phyloP scores from a whole-genome alignment of 1,284 basidiomycete genomes.

The Cutaneotrichosporon sp. region DNA sequence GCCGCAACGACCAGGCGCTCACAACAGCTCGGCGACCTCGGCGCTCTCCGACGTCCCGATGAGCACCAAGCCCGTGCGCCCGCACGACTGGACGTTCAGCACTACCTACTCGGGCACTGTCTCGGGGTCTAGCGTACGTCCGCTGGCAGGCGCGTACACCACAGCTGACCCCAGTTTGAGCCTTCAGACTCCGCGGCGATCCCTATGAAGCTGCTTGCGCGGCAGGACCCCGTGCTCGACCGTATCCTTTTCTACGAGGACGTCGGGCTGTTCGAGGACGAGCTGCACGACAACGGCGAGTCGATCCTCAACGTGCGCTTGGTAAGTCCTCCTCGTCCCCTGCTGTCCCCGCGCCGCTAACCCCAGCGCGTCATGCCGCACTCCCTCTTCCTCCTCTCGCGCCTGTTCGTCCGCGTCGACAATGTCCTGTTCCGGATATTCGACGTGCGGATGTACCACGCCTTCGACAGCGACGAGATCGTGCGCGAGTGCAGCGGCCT shows the following conservation, averaged over 20 bases:
- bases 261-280: constrained; percentile 88
- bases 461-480: constrained; percentile 63
- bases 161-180: constrained; percentile 54
- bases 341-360: too few species aligned
- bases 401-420: constrained; percentile 95
- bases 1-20: too few species aligned
- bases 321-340: constrained; percentile 59
- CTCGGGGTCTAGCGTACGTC: constrained; percentile 33
- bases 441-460: constrained; percentile 89
- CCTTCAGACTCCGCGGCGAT: constrained; percentile 63
- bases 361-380: constrained; percentile 92
- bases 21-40: constrained; percentile 25
- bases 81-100: constrained; percentile 98
- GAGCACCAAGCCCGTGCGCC: constrained; percentile 75
- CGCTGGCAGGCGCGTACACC: too few species aligned
- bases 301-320: constrained; percentile 79
- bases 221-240: constrained; percentile 69
- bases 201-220: constrained; percentile 77
- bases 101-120: constrained; percentile 76
- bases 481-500: constrained; percentile 83
- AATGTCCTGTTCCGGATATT: constrained; percentile 88
- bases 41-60: constrained; percentile 60
- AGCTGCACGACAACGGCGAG: constrained; percentile 90
- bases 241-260: constrained; percentile 89
- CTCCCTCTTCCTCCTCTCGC: constrained; percentile 86